Conservation (phyloP, 169 alveolate species). For the Eimeria nieschulzi region DNA sequence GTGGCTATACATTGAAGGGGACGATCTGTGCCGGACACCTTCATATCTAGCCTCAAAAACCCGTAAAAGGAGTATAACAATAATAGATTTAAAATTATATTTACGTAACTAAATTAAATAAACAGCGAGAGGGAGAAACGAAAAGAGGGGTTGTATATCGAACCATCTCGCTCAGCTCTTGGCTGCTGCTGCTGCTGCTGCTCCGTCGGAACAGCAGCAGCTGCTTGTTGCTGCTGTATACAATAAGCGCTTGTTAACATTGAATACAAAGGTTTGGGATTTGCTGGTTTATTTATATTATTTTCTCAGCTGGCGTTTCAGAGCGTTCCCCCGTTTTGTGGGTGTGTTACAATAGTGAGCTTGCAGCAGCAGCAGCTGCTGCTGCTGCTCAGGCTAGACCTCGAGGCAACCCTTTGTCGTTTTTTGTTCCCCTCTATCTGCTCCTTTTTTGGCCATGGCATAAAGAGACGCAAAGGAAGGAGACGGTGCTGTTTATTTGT, state of each 20-base stretch:
- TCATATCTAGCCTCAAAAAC: neutral
- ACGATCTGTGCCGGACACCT: neutral
- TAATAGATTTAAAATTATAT: too few species aligned
- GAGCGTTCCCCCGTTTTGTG: too few species aligned
- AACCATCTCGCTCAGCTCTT: neutral
- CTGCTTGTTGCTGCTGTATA: slow-evolving; percentile 2
- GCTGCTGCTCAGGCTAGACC: neutral
- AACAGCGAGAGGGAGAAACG: neutral
- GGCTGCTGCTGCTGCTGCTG: neutral
- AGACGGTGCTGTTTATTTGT: too few species aligned
- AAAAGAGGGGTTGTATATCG: neutral
- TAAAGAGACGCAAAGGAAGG: too few species aligned
- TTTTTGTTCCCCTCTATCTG: too few species aligned
- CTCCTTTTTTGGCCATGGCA: too few species aligned
- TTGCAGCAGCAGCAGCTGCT: neutral
- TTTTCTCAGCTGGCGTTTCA: neutral
- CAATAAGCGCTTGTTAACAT: neutral
- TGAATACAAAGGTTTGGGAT: neutral
- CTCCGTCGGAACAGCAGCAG: slow-evolving; percentile 2
- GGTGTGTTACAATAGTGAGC: neutral
- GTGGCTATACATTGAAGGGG: neutral
- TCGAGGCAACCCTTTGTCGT: too few species aligned
- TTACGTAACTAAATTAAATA: neutral
- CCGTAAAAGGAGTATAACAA: neutral
- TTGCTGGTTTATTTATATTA: too few species aligned